Percentiles rank a stretch among this genome's conserved stretches.
Evolutionary conservation across 176 grass and related monocot genomes (phyloP).

Genomic region (Typha latifolia): DNA sequence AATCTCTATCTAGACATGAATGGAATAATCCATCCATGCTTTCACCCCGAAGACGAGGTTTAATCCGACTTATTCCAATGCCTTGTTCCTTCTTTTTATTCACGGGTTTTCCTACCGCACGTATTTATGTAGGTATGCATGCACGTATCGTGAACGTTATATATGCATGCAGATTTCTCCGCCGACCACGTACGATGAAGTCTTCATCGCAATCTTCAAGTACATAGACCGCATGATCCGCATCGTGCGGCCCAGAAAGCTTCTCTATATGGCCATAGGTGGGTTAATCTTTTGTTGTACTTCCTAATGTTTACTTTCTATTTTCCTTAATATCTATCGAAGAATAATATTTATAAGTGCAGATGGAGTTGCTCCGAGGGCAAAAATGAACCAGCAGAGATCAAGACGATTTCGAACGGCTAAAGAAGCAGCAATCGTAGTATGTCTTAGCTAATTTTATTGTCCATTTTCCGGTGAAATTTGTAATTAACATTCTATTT

Average conservation of each 20-base stretch:
- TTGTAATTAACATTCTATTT: no score
- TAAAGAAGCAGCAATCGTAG: neutral
- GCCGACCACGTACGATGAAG: constrained; percentile 52
- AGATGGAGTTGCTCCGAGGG: constrained; percentile 28
- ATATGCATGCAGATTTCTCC: neutral
- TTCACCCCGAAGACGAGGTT: constrained; percentile 49
- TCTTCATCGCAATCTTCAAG: constrained; percentile 42
- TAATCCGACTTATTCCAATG: neutral
- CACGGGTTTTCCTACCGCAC: neutral
- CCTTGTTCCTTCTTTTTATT: neutral
- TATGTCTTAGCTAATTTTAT: neutral
- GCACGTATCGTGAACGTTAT: no score
- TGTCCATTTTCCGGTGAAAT: neutral
- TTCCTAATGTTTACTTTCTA: neutral
- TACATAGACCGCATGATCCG: constrained; percentile 44
- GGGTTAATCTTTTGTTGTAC: neutral
- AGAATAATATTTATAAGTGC: neutral
- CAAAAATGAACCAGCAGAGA: constrained; percentile 30
- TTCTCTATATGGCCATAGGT: constrained; percentile 65
- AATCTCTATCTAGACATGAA: constrained; percentile 68
- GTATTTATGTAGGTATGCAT: no score
- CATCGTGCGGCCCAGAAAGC: constrained; percentile 39
- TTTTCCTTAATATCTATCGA: neutral
- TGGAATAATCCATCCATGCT: constrained; percentile 47
- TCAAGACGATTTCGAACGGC: constrained; percentile 5